A percentile compares a stretch with the other conserved stretches of the same genome.
Evolutionary conservation across 192 early-diverging fungal genomes (phyloP).

Genomic region (Umbelopsis isabellina): DNA sequence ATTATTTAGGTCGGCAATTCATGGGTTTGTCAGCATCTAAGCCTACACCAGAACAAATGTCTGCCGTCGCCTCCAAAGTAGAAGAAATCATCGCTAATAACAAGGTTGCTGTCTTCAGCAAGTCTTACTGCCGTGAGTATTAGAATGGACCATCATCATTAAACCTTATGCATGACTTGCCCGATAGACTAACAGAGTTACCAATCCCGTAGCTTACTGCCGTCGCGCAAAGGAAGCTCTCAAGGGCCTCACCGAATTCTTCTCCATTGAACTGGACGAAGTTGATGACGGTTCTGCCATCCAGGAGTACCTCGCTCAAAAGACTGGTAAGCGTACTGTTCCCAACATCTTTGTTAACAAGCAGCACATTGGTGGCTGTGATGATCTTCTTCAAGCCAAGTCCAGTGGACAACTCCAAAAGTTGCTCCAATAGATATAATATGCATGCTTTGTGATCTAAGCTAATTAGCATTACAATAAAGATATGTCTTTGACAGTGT

Average conservation of each 20-base stretch:
- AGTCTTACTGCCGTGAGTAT: conserved; percentile 62
- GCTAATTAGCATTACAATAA: neutral
- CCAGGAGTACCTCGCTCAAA: conserved; percentile 55
- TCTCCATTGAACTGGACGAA: conserved; percentile 59
- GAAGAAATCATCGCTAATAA: conserved; percentile 53
- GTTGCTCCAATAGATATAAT: conserved; percentile 37
- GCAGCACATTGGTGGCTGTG: conserved; percentile 71
- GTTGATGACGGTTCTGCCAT: conserved; percentile 55
- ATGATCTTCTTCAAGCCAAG: conserved; percentile 50
- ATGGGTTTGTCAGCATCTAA: conserved; percentile 29
- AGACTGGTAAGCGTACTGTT: conserved; percentile 73
- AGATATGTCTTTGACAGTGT: neutral
- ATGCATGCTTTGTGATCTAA: neutral
- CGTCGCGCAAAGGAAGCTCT: conserved; percentile 55
- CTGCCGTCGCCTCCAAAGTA: conserved; percentile 40
- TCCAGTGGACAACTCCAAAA: conserved; percentile 47
- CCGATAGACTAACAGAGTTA: neutral
- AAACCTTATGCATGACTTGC: neutral
- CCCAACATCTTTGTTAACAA: conserved; percentile 74
- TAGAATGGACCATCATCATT: neutral
- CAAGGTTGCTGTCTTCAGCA: conserved; percentile 76
- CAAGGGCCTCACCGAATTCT: conserved; percentile 38
- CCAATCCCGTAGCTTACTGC: conserved; percentile 55
- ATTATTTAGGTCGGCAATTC: too few species aligned
- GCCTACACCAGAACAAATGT: conserved; percentile 45